A percentile compares a stretch with the other conserved stretches of the same genome.
Conservation (phyloP, 2,329 filamentous ascomycete species). For the Trichoderma oligosporum region DNA sequence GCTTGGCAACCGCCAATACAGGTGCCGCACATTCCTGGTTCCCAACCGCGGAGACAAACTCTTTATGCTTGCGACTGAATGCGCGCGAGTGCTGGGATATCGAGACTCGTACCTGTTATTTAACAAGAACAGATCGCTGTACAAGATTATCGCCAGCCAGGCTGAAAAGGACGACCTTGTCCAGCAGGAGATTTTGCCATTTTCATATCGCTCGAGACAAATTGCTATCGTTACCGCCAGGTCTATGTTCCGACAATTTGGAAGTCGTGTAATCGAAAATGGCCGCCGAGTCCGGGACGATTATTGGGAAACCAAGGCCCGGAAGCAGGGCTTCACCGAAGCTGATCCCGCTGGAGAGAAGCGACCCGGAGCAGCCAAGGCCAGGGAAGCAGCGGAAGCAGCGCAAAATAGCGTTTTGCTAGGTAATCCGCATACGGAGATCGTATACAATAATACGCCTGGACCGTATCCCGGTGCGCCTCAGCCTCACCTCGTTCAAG, state of each 20-base stretch:
- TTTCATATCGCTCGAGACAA: slow-evolving; percentile 96
- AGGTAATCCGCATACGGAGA: slow-evolving; percentile 72
- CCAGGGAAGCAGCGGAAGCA: slow-evolving; percentile 72
- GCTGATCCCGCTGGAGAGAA: slow-evolving; percentile 95
- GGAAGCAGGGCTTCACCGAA: slow-evolving; percentile 97
- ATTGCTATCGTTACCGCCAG: slow-evolving; percentile 96
- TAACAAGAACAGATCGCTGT: slow-evolving; percentile 96
- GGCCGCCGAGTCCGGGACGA: slow-evolving; percentile 91
- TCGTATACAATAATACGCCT: slow-evolving; percentile 78
- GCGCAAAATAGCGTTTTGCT: slow-evolving; percentile 59
- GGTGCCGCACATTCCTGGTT: slow-evolving; percentile 89
- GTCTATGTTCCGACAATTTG: slow-evolving; percentile 98
- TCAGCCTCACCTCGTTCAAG: slow-evolving; percentile 65
- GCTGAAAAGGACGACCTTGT: slow-evolving; percentile 96
- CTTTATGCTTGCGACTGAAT: slow-evolving; percentile 98
- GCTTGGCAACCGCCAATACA: slow-evolving; percentile 79
- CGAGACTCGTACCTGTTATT: slow-evolving; percentile 97
- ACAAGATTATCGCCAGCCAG: slow-evolving; percentile 96
- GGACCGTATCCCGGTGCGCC: slow-evolving; percentile 62
- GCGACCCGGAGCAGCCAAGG: slow-evolving; percentile 84
- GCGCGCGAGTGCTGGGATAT: slow-evolving; percentile 88
- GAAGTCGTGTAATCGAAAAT: slow-evolving; percentile 85
- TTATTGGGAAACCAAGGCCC: slow-evolving; percentile 97
- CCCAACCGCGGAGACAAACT: slow-evolving; percentile 87
- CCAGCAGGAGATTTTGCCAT: slow-evolving; percentile 88